Evolutionary conservation across 2,329 filamentous ascomycete genomes (phyloP).

Genomic region (Sclerotinia trifoliorum): DNA sequence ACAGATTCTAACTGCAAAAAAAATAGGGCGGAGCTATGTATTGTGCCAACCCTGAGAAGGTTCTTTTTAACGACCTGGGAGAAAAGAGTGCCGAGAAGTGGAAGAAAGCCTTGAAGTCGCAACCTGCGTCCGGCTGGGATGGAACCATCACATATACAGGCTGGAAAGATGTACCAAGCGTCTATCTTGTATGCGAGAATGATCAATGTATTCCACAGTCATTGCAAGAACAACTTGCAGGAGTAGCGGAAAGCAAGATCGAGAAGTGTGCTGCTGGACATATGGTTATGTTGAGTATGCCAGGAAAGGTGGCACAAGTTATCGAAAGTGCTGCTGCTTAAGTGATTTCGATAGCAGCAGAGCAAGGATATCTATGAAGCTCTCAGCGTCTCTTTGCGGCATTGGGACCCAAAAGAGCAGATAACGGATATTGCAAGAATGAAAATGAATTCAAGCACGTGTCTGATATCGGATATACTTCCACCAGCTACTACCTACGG

Average conservation of each 20-base stretch:
- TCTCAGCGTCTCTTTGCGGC: background rate
- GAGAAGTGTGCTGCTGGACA: background rate
- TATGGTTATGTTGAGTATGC: constrained; percentile 2
- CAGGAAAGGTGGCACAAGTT: background rate
- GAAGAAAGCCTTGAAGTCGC: background rate
- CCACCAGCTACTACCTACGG: too few species aligned
- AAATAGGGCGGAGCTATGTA: background rate
- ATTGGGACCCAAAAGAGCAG: background rate
- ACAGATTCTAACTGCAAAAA: background rate
- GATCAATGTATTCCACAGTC: constrained; percentile 1
- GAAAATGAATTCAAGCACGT: background rate
- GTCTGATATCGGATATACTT: background rate
- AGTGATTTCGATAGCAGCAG: background rate
- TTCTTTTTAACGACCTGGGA: background rate
- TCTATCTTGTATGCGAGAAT: constrained; percentile 6
- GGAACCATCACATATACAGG: constrained; percentile 1
- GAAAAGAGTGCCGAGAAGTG: background rate
- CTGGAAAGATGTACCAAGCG: background rate
- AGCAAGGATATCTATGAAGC: background rate
- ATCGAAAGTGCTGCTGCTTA: background rate
- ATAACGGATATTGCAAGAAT: background rate
- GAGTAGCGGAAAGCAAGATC: background rate
- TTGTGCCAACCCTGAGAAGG: background rate
- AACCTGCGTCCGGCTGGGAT: background rate
- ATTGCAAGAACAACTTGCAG: background rate